Base-by-base conservation (phyloP, 768 basidiomycete genomes). In the Trametes coccinea region DNA sequence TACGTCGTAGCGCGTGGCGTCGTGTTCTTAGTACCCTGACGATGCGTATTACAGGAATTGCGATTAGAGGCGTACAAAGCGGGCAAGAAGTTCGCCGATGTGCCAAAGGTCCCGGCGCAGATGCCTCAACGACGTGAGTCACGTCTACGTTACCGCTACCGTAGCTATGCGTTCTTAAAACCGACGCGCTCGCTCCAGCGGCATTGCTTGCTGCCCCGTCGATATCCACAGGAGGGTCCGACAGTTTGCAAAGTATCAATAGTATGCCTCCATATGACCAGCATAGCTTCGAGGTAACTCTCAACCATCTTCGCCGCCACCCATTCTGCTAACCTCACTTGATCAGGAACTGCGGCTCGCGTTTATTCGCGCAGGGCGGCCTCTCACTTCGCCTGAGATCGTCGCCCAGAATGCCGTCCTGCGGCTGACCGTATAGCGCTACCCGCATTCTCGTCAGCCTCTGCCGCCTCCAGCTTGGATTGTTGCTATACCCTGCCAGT, bases 311-410 rank as follows among this genome's bases (percentile, higher is more conserved):
- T 43, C 22, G 51, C 6, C 7, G 10, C 14, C 7, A 43, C 7
- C 13, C 14, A 43, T 16, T 30, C 29, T 10, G 11, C 47, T 58
- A 27, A 41, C 41, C 34, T 47, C 41, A 22, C 45, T 46, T 27
- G 5, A 39, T 22, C 62, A 85, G 84, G 84, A 85, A 72, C 77
- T 84, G 43, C 82, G 82, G 47, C 64, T 84, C 48, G 82, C 82
- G 0, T 79, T 64, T 57, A 61, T 76, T 37, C 69, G 74, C n/a
- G 72, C 74, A 43, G 74, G 78, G 0, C 78, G 79, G 41, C 80
- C 82, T 61, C 74, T 82, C 51, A 77, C 75, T 3, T 84, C 83
- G 2, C 67, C 71, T 5, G 77, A 79, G 50, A 71, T 72, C 40
- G 45, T 59, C 17, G 63, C 63, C 5, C 63, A 62, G 41, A 64